These are phyloP conservation scores for Hortiboletus campestris DNA, from an alignment of 768 basidiomycete genomes.

Conservation along the genomic window DNA sequence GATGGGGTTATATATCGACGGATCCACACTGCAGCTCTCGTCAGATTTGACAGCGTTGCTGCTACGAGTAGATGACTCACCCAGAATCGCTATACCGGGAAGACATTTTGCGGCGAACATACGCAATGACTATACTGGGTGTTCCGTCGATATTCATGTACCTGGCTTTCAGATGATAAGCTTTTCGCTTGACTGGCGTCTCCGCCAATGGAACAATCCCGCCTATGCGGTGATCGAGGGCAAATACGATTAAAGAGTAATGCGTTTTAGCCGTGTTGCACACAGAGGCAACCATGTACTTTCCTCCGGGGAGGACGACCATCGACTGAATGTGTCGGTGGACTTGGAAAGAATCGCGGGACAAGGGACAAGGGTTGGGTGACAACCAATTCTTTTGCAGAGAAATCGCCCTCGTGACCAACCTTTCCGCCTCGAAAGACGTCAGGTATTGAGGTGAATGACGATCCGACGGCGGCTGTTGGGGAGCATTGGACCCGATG, in stretches of 20 bases:
- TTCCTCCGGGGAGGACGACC: slow-evolving; percentile 63
- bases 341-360: slow-evolving; percentile 24
- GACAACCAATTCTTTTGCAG: slow-evolving; percentile 60
- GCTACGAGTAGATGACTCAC: slow-evolving; percentile 7
- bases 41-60: background rate
- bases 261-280: slow-evolving; percentile 41
- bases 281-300: slow-evolving; percentile 62
- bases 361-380: slow-evolving; percentile 34
- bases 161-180: slow-evolving; percentile 57
- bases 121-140: slow-evolving; percentile 58
- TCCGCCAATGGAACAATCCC: slow-evolving; percentile 46
- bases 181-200: slow-evolving; percentile 47
- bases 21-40: slow-evolving; percentile 24
- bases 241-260: slow-evolving; percentile 53
- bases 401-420: slow-evolving; percentile 59
- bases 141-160: slow-evolving; percentile 48
- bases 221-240: slow-evolving; percentile 52
- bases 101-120: slow-evolving; percentile 38
- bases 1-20: slow-evolving; percentile 32
- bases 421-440: slow-evolving; percentile 47
- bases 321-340: slow-evolving; percentile 48
- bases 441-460: slow-evolving; percentile 36
- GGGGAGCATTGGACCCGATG: slow-evolving; percentile 57
- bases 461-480: slow-evolving; percentile 56
- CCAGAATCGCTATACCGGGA: slow-evolving; percentile 15